A percentile compares a stretch with the other conserved stretches of the same genome.
phyloP scores from a whole-genome alignment of 2,329 filamentous ascomycete species.

The Harringtonia aguacate region DNA sequence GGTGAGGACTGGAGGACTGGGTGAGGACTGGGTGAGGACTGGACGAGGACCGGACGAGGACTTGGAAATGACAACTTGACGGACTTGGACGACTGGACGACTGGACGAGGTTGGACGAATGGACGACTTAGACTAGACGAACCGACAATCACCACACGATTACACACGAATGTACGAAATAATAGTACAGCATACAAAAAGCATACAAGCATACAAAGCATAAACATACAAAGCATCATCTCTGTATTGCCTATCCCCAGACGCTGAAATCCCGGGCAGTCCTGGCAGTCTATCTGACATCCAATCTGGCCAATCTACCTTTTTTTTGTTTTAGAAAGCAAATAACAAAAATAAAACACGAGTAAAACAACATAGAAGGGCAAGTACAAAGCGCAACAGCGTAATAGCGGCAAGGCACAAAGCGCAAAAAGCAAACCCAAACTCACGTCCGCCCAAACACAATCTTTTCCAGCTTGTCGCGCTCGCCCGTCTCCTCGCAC shows the following conservation, averaged over 20 bases:
- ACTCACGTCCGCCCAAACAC: too few species aligned
- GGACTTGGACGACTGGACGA: not conserved
- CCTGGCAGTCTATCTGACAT: too few species aligned
- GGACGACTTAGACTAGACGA: too few species aligned
- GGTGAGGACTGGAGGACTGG: not conserved
- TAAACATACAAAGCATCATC: too few species aligned
- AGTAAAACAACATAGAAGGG: not conserved
- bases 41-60: too few species aligned
- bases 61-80: too few species aligned
- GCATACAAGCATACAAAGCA: not conserved
- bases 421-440: too few species aligned
- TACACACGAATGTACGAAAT: too few species aligned
- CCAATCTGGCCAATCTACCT: not conserved
- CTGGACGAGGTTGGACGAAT: not conserved
- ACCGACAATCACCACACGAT: too few species aligned
- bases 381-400: too few species aligned
- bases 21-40: not conserved
- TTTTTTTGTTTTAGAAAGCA: not conserved
- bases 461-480: conserved; percentile 37
- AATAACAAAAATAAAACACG: not conserved
- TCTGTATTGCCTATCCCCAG: too few species aligned
- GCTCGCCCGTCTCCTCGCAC: conserved; percentile 51
- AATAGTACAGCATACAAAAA: not conserved
- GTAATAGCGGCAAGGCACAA: too few species aligned
- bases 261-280: not conserved